phyloP scores from a whole-genome alignment of 169 alveolate species.

The Eimeria falciformis region DNA sequence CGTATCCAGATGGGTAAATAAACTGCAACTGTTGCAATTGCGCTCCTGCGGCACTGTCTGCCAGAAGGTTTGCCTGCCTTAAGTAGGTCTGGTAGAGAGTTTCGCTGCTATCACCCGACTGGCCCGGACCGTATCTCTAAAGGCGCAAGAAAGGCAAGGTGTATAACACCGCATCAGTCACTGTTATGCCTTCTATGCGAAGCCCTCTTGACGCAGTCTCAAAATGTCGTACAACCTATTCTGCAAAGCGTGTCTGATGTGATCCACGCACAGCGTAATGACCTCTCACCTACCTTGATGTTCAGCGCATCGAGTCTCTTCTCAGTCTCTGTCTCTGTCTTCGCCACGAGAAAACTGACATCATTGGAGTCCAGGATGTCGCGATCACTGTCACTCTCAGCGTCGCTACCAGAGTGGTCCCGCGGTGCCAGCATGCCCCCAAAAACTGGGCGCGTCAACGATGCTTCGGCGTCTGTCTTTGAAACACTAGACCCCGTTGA shows the following conservation, averaged over 20 bases:
- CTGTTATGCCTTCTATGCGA: too few relatives aligned
- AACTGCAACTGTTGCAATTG: slow-evolving; percentile 22
- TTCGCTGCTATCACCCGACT: slow-evolving; percentile 38
- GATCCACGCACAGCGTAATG: too few relatives aligned
- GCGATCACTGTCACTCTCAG: not conserved
- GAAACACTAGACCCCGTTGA: not conserved
- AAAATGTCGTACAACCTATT: too few relatives aligned
- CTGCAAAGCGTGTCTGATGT: too few relatives aligned
- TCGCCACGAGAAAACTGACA: slow-evolving; percentile 45
- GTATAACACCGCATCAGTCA: too few relatives aligned
- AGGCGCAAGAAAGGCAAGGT: not conserved
- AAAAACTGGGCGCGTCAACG: not conserved
- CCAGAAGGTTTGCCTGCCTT: slow-evolving; percentile 51
- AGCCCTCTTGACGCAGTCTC: too few relatives aligned
- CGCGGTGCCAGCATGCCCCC: slow-evolving; percentile 23
- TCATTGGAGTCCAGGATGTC: slow-evolving; percentile 29
- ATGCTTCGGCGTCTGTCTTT: not conserved
- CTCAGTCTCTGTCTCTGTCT: slow-evolving; percentile 52
- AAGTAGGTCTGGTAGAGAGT: slow-evolving; percentile 36
- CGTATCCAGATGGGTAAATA: slow-evolving; percentile 31
- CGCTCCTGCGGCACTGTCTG: slow-evolving; percentile 42
- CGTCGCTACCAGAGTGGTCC: not conserved
- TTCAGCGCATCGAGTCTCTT: slow-evolving; percentile 21
- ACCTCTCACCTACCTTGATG: not conserved
- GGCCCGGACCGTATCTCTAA: not conserved